These are phyloP conservation scores for Haematococcus sp. DNA, from an alignment of 139 green algal species.

Conservation along the genomic window DNA sequence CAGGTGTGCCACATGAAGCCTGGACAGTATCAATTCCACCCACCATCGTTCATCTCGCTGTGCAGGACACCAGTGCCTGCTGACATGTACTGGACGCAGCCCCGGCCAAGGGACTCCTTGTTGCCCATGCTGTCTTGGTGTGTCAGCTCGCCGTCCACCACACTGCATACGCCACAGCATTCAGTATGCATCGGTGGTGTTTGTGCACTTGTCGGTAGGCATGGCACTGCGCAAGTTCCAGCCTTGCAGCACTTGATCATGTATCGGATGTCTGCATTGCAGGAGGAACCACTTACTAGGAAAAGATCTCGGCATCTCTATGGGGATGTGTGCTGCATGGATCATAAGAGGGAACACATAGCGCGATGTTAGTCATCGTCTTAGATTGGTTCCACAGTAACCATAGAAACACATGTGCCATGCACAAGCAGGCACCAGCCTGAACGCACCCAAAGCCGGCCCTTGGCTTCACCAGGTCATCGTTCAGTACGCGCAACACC, in stretches of 20 bases:
- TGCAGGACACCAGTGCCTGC: constrained; percentile 70
- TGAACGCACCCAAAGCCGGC: constrained; percentile 65
- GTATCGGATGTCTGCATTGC: too few species aligned
- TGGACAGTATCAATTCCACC: neutral
- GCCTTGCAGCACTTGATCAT: constrained; percentile 66
- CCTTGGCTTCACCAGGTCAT: constrained; percentile 70
- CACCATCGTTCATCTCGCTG: constrained; percentile 24
- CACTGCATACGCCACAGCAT: neutral
- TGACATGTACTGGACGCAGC: constrained; percentile 75
- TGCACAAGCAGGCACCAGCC: neutral
- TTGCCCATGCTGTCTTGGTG: constrained; percentile 76
- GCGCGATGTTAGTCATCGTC: neutral
- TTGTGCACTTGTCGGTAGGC: neutral
- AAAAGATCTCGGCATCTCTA: constrained; percentile 71
- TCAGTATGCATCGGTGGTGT: neutral
- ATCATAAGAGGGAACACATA: too few species aligned
- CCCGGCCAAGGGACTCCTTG: constrained; percentile 45
- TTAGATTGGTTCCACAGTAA: too few species aligned
- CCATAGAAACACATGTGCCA: too few species aligned
- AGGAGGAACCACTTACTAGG: too few species aligned
- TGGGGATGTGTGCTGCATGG: constrained; percentile 64
- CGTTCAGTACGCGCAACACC: constrained; percentile 66
- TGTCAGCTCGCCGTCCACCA: constrained; percentile 61
- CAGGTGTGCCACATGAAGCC: neutral
- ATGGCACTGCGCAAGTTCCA: neutral